Conservation (phyloP, 495 filamentous ascomycete genomes). For the Tuber borchii region DNA sequence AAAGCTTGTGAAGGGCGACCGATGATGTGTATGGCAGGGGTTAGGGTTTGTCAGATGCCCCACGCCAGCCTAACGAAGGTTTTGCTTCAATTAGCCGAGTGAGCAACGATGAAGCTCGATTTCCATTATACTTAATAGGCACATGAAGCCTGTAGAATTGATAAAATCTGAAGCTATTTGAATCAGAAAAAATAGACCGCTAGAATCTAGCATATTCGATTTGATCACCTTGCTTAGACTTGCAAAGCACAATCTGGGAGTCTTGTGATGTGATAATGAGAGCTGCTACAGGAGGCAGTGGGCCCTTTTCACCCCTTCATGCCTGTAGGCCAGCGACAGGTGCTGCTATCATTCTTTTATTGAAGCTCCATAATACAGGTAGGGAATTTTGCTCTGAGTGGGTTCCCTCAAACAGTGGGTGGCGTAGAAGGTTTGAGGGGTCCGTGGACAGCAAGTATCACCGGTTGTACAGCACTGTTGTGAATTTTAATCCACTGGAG, state of each 20-base stretch:
- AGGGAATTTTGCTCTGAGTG: background rate
- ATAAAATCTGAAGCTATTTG: background rate
- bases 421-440: background rate
- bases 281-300: background rate
- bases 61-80: background rate
- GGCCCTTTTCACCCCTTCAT: background rate
- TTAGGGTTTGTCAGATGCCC: background rate
- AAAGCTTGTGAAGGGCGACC: background rate
- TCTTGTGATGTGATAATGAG: background rate
- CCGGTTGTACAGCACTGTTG: background rate
- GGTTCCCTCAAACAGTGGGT: background rate
- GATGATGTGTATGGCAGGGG: background rate
- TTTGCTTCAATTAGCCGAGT: background rate
- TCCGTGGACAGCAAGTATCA: background rate
- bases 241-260: background rate
- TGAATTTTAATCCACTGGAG: background rate
- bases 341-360: background rate
- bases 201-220: background rate
- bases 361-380: background rate
- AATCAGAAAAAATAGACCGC: background rate
- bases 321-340: background rate
- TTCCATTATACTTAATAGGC: background rate
- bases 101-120: background rate
- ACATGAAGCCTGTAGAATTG: background rate
- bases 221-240: background rate